Conservation (phyloP, 805 yeast genomes). For the Candida endomychidarum region DNA sequence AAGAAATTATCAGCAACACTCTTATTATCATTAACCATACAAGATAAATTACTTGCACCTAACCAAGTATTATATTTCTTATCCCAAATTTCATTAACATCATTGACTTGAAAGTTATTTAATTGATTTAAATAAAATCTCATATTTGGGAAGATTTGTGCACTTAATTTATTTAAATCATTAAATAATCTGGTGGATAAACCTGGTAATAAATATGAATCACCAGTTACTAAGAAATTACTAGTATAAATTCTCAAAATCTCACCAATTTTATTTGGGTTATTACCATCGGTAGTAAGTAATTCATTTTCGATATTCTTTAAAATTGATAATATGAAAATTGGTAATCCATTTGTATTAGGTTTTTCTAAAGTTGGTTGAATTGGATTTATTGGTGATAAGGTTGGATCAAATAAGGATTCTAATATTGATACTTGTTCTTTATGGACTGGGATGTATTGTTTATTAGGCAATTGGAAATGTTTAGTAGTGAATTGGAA, state of each 20-base stretch:
- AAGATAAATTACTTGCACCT: slow-evolving; percentile 70
- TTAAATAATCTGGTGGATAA: slow-evolving; percentile 53
- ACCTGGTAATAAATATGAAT: slow-evolving; percentile 55
- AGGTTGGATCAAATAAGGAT: slow-evolving; percentile 67
- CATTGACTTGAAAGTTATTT: slow-evolving; percentile 27
- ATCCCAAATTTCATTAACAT: slow-evolving; percentile 44
- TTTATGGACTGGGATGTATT: slow-evolving; percentile 16
- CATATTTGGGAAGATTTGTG: slow-evolving; percentile 46
- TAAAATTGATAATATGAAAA: slow-evolving; percentile 34
- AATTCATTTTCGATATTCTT: slow-evolving; percentile 36
- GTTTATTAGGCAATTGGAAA: slow-evolving; percentile 24
- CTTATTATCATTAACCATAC: slow-evolving; percentile 51
- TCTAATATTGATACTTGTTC: slow-evolving; percentile 43
- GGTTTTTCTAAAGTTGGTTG: slow-evolving; percentile 45
- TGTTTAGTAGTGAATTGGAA: slow-evolving; percentile 11
- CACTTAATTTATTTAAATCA: slow-evolving; percentile 50
- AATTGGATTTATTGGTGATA: slow-evolving; percentile 43
- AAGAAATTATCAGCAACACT: slow-evolving; percentile 50
- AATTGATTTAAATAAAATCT: slow-evolving; percentile 22
- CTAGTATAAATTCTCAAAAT: slow-evolving; percentile 36
- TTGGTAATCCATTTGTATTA: slow-evolving; percentile 48
- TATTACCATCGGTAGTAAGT: slow-evolving; percentile 33
- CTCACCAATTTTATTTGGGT: slow-evolving; percentile 35
- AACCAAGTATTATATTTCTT: slow-evolving; percentile 64
- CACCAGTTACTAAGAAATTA: slow-evolving; percentile 60